These are phyloP conservation scores for Alloteropsis angusta DNA, from an alignment of 202 grass and related monocot species.

Conservation along the genomic window DNA sequence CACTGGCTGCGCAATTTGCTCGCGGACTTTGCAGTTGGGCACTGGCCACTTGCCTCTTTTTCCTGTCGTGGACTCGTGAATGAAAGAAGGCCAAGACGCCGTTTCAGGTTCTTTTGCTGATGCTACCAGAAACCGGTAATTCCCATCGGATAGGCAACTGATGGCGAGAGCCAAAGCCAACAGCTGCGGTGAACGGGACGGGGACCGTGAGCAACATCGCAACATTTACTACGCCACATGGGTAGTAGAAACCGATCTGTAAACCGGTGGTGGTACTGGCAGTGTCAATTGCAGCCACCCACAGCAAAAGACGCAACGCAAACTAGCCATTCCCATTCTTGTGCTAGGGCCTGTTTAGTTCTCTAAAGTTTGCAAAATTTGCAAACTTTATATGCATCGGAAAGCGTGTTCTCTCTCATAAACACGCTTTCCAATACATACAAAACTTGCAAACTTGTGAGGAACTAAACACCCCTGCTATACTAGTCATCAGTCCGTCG, in stretches of 20 bases:
- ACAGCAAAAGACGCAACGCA: background rate
- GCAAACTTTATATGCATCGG: too few relatives aligned
- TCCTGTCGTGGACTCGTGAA: background rate
- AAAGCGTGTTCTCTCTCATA: too few relatives aligned
- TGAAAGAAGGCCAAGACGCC: background rate
- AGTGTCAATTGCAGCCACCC: background rate
- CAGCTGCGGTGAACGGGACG: background rate
- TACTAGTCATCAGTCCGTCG: background rate
- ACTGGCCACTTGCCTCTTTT: background rate
- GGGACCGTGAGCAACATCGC: background rate
- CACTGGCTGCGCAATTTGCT: background rate
- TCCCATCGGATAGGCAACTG: background rate
- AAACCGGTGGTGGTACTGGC: background rate
- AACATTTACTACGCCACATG: background rate
- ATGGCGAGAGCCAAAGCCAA: background rate
- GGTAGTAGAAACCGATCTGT: background rate
- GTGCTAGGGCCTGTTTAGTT: background rate
- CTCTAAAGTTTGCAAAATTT: too few relatives aligned
- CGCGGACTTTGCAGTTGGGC: background rate
- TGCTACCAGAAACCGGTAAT: background rate
- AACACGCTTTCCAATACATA: too few relatives aligned
- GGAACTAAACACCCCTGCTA: too few relatives aligned
- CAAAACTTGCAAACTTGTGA: too few relatives aligned
- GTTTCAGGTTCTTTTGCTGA: background rate
- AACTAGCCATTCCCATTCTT: background rate